Base-by-base conservation (phyloP, 768 basidiomycete species). In the Suillus alpinus region DNA sequence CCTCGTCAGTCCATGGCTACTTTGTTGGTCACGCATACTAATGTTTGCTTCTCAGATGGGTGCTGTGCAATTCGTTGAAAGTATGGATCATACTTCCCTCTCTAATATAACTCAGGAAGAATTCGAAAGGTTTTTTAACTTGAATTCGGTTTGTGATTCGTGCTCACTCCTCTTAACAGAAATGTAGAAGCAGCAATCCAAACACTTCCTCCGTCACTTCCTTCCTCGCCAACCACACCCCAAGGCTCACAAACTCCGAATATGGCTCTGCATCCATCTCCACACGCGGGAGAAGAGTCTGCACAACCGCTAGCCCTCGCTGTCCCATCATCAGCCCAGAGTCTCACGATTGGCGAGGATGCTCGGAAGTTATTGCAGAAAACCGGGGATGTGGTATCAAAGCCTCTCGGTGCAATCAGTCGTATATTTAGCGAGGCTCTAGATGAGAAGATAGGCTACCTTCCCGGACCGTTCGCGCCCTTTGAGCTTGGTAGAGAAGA, bases 51-150 rank as follows among this genome's bases (percentile, higher is more conserved):
- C 8, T 12, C 63, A 98, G 94, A 95, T 91, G 85, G 97, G 94
- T 4, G 94, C 97, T 2, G 92, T 98, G 39, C 92, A 93, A 1
- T 99, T 98, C 72, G 95, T 99, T 63, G 97, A 99, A 75, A 92
- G 94, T 0, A 95, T 99, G 93, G 97, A 98, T 71, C 92, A 95
- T 61, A 89, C 94, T 0, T 91, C 92, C 8, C 77, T 99, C 46
- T 96, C 94, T n/a, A 89, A 92, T 66, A 98, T 98, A 63, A 86
- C 91, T 0, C 91, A 94, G 71, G 89, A 91, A 47, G 94, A 98
- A 63, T 99, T 99, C 61, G 97, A 98, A 71, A 79, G 75, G 88
- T 89, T 68, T 44, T 64, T 52, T 37, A n/a, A 13, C 18, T 16
- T 2, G 5, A 4, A 29, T 13, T 39, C 18, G 36, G 57, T 63